phyloP scores from a whole-genome alignment of 2,329 filamentous ascomycete genomes.

The Bipolaris sorokiniana region DNA sequence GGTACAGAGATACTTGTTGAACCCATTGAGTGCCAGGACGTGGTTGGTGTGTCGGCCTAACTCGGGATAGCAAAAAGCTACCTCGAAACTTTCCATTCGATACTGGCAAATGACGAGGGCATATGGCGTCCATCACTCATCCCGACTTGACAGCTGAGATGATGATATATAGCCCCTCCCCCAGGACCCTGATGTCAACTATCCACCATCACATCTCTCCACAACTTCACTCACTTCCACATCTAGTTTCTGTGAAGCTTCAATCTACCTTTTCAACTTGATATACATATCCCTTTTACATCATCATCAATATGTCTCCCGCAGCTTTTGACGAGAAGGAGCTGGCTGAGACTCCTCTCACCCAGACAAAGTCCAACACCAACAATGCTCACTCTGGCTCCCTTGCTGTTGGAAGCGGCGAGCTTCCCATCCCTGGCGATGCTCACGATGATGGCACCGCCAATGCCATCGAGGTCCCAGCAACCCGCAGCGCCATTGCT shows the following conservation, averaged over 20 bases:
- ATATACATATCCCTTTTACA: conserved; percentile 16
- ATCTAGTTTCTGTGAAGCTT: conserved; percentile 14
- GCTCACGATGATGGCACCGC: conserved; percentile 44
- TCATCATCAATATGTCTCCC: conserved; percentile 50
- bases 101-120: conserved; percentile 29
- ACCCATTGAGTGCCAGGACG: conserved; percentile 15
- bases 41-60: conserved; percentile 27
- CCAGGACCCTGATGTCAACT: conserved; percentile 26
- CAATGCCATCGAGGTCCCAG: conserved; percentile 71
- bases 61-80: conserved; percentile 28
- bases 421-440: conserved; percentile 42
- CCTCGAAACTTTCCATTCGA: conserved; percentile 23
- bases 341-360: conserved; percentile 49
- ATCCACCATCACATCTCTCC: conserved; percentile 1
- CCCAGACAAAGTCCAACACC: conserved; percentile 34
- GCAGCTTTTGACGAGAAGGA: conserved; percentile 65
- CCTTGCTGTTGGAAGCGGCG: conserved; percentile 40
- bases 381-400: conserved; percentile 21
- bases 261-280: conserved; percentile 6
- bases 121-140: conserved; percentile 17
- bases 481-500: conserved; percentile 70
- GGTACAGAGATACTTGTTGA: conserved; percentile 38
- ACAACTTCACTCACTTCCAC: conserved; percentile 8
- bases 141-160: conserved; percentile 6
- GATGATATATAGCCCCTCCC: conserved; percentile 36